Evolutionary conservation across 2,329 filamentous ascomycete genomes (phyloP).

Genomic region (Tolypocladium cylindrosporum): DNA sequence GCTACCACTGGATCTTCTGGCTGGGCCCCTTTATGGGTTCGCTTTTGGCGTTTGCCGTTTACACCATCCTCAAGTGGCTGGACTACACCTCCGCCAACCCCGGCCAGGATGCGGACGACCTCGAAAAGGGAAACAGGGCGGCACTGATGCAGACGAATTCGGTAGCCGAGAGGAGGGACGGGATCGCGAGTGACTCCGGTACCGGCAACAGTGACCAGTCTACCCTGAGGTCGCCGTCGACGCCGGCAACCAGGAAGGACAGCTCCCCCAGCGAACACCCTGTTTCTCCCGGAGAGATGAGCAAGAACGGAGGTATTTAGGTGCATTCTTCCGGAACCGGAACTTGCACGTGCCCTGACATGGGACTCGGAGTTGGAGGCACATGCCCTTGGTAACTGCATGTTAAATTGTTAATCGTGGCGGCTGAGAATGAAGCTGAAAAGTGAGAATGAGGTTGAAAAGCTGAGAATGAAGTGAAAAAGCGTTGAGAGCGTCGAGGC

Average conservation of each 20-base stretch:
- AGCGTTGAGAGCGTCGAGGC: too few species aligned
- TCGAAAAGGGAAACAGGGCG: constrained; percentile 10
- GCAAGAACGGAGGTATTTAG: background rate
- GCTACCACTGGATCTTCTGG: constrained; percentile 46
- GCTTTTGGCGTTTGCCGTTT: constrained; percentile 37
- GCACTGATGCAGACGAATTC: background rate
- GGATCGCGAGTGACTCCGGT: background rate
- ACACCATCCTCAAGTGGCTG: constrained; percentile 38
- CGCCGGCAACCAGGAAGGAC: background rate
- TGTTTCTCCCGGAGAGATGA: too few species aligned
- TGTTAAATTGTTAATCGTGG: background rate
- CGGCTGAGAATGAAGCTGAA: background rate
- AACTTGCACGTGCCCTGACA: background rate
- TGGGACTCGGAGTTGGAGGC: background rate
- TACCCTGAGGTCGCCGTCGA: background rate
- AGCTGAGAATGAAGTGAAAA: too few species aligned
- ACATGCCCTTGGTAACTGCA: too few species aligned
- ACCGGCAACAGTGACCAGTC: background rate
- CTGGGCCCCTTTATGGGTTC: constrained; percentile 41
- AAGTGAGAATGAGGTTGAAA: too few species aligned
- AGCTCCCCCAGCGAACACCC: background rate
- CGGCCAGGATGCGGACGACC: constrained; percentile 32
- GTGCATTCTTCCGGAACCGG: background rate
- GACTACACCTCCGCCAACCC: constrained; percentile 42
- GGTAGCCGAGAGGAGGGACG: background rate